Percentiles rank a stretch among this genome's conserved stretches.
Evolutionary conservation across 2,329 filamentous ascomycete species (phyloP).

Genomic region (Aureobasidium sp.): DNA sequence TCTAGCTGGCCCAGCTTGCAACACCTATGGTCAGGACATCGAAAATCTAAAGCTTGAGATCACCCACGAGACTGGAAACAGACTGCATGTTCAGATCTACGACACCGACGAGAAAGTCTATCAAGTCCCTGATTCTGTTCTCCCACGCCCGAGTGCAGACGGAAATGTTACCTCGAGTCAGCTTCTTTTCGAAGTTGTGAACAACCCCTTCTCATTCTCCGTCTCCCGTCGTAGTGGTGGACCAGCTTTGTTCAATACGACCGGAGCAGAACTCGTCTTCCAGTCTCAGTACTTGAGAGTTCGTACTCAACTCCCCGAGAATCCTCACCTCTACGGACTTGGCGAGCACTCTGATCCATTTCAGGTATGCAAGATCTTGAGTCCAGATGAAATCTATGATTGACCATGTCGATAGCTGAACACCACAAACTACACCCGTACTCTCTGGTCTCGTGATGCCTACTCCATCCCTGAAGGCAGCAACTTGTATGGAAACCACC

Average conservation of each 20-base stretch:
- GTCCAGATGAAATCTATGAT: constrained; percentile 18
- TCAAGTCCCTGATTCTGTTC: constrained; percentile 63
- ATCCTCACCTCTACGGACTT: constrained; percentile 69
- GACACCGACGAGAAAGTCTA: constrained; percentile 65
- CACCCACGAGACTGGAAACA: constrained; percentile 53
- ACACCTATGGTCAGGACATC: constrained; percentile 54
- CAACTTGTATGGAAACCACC: constrained; percentile 68
- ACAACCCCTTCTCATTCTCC: constrained; percentile 61
- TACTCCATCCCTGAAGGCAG: constrained; percentile 51
- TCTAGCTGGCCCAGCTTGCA: constrained; percentile 60
- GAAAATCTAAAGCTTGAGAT: constrained; percentile 51
- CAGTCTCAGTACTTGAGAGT: constrained; percentile 72
- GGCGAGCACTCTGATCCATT: constrained; percentile 67
- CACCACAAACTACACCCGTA: constrained; percentile 59
- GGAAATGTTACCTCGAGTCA: constrained; percentile 20
- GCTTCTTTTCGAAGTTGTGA: constrained; percentile 46
- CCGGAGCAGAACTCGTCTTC: constrained; percentile 60
- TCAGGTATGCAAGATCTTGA: constrained; percentile 17
- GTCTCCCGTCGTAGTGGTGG: constrained; percentile 52
- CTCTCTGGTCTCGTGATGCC: constrained; percentile 60
- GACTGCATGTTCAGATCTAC: constrained; percentile 69
- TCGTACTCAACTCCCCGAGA: constrained; percentile 60
- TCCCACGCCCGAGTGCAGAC: constrained; percentile 51
- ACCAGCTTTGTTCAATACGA: constrained; percentile 63
- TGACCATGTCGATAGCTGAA: constrained; percentile 50